Base-by-base conservation (phyloP, 768 basidiomycete species). In the Tephrocybe sp. region DNA sequence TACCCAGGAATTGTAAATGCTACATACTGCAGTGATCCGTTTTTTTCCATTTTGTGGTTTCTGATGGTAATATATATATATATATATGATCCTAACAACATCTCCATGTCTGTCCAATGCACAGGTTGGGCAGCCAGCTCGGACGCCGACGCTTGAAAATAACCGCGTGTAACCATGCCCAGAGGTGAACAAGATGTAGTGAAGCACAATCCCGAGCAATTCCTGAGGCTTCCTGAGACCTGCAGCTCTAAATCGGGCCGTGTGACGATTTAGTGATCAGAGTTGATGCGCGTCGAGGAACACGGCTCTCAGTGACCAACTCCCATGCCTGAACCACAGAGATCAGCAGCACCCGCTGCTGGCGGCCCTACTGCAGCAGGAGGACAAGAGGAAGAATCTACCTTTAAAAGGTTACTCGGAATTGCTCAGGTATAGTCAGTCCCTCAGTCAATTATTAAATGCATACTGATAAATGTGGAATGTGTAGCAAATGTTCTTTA, bases 401-500 rank as follows among this genome's bases (percentile, higher is more conserved):
- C 52, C 14, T 56, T 58, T 30, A 51, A 45, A 18, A 60, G 50
- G 23, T 43, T 62, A n/a, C 24, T 64, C 17, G 47, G 51, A 38
- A 57, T 69, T 41, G 59, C 58, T 36, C 68, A 69, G 60, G 68
- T 68, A 41, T 17, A 59, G 44, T 24, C 18, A 15, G 4, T 26
- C 4, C 17, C 20, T 6, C 12, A 42, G 32, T 21, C 6, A 3
- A 14, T 10, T 36, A 28, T 12, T 36, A 14, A 36, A 5, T 15
- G 11, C 23, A 6, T 24, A 21, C 12, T 51, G 15, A 53, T 40
- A 33, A 44, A 32, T 45, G 28, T 34, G 17, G 53, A 25, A 54
- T 36, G 4, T 36, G 15, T 45, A 90, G 88, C 87, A 89, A 89
- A 65, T 83, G 18, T 68, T 90, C 37, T 55, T 90, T 45, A 70